Evolutionary conservation across 1,284 basidiomycete species (phyloP), one percentile per base, ranked within the genome.

Genomic region (Fomitopsis pinicola): DNA sequence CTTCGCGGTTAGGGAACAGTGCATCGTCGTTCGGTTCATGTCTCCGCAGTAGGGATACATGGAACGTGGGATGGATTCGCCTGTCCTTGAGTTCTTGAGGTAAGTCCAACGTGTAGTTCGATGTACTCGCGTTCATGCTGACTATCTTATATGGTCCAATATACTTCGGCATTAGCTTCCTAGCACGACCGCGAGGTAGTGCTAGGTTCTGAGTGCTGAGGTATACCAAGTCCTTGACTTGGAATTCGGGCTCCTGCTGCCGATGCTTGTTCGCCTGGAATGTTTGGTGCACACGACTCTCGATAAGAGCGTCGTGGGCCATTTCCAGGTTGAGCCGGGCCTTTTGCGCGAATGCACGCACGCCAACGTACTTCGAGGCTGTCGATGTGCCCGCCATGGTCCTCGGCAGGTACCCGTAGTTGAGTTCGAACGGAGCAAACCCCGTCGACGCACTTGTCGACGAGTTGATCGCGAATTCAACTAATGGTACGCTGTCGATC

Each of bases 201-300:
- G 57, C 36, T 1, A 79, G 61, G 56, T 79, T 76, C 50, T 72
- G 57, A 0, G 75, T 78, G 0, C 72, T 73, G 3, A 78, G 56
- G 54, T 75, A 78, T 0, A 74, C 75, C 1, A 69, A 33, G 8
- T 70, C 61, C 0, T 75, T 74, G 1, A 53, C 61, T 1, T 42
- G 5, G 22, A 71, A 67, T 0, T 36, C 28, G 0, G 62, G 57
- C 3, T 70, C 68, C 0, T 59, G 59, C 1, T 61, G 44, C 0
- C 71, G 64, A 0, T 60, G 40, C 28, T 66, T 58, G 57, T 79
- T 77, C 0, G 75, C 70, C 14, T 65, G 48, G 50, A 64, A 56
- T 4, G 65, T 71, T 46, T 69, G 70, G 6, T 60, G 55, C 2
- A 72, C 68, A 0, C 67, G 59, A 9, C 64, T 55, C 8, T 62